Evolutionary conservation across 2,329 filamentous ascomycete genomes (phyloP).

Genomic region (Orbilia javanica): DNA sequence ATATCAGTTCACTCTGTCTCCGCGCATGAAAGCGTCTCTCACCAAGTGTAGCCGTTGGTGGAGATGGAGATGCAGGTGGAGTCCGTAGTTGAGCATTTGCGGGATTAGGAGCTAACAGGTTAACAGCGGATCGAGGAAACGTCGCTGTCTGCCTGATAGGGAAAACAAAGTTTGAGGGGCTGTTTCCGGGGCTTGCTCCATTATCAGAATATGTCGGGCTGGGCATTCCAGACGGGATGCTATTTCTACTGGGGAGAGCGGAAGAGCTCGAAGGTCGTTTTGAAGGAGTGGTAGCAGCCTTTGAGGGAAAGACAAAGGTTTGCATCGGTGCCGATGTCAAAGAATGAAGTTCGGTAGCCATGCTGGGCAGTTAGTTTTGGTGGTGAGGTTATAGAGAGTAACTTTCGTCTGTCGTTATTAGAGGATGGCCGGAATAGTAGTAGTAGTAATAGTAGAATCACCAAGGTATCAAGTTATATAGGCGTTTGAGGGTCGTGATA

Average conservation of each 20-base stretch:
- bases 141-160: conserved; percentile 49
- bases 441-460: conserved; percentile 41
- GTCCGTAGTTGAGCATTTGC: conserved; percentile 33
- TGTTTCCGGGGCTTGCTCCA: conserved; percentile 39
- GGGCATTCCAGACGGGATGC: conserved; percentile 37
- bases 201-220: conserved; percentile 55
- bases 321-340: conserved; percentile 40
- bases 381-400: neutral
- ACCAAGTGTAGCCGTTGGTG: conserved; percentile 42
- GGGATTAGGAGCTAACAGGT: conserved; percentile 29
- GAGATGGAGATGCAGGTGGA: conserved; percentile 48
- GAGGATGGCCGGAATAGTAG: conserved; percentile 28
- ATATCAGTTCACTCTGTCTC: conserved; percentile 50
- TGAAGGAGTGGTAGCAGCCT: conserved; percentile 13
- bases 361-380: conserved; percentile 35
- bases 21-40: conserved; percentile 50
- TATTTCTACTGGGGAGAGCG: conserved; percentile 34
- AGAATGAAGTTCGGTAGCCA: conserved; percentile 47
- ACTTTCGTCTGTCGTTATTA: conserved; percentile 47
- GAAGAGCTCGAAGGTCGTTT: conserved; percentile 54
- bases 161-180: conserved; percentile 48
- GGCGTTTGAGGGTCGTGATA: conserved; percentile 46
- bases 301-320: conserved; percentile 47
- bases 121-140: conserved; percentile 40
- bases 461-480: conserved; percentile 52